phyloP scores from a whole-genome alignment of 495 filamentous ascomycete genomes.

The Pyrenula massariospora region DNA sequence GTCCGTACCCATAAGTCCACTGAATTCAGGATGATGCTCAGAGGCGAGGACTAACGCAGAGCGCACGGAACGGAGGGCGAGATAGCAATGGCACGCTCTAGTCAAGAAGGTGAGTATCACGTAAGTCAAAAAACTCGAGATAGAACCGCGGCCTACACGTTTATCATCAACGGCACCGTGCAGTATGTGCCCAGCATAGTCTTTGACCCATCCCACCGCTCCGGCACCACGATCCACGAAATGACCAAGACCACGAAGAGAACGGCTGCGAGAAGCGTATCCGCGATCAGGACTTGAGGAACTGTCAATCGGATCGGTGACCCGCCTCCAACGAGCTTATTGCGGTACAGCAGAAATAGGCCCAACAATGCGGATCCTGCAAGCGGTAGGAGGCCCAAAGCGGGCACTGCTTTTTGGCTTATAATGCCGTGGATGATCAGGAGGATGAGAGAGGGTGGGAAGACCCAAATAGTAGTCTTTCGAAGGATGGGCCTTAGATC shows the following conservation, averaged over 20 bases:
- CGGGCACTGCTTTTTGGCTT: neutral
- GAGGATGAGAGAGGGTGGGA: neutral
- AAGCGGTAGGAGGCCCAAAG: neutral
- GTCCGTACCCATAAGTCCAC: neutral
- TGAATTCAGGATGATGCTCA: neutral
- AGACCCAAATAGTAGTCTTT: neutral
- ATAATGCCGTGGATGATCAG: neutral
- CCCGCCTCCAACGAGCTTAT: neutral
- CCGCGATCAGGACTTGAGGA: neutral
- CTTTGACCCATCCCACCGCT: neutral
- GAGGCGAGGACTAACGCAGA: neutral
- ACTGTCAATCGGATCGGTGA: neutral
- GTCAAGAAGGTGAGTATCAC: neutral
- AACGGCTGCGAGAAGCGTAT: neutral
- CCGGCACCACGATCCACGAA: neutral
- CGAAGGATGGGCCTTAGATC: neutral
- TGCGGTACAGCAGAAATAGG: neutral
- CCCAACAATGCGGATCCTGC: neutral
- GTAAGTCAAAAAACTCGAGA: too few relatives aligned
- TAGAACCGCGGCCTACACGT: too few relatives aligned
- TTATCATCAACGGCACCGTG: neutral
- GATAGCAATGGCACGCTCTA: neutral
- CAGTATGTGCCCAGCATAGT: neutral
- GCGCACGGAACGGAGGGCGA: neutral
- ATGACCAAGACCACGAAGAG: neutral